Conservation (phyloP, 176 grass and related monocot species). For the Rhynchospora tenuis region DNA sequence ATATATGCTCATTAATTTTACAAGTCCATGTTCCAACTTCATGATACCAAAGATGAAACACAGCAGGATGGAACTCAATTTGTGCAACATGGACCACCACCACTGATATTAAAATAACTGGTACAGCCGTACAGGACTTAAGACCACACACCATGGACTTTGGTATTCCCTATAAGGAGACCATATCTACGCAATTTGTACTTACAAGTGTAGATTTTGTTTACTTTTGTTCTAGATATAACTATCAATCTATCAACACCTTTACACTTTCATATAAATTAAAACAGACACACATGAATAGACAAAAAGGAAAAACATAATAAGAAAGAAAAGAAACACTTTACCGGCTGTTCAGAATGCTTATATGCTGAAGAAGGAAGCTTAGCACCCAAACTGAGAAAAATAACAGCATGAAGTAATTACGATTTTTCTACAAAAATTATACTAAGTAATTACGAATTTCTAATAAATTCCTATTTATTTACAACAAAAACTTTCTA, state of each 20-base stretch:
- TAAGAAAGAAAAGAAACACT: conserved; percentile 8
- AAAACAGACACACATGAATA: background rate
- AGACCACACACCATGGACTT: background rate
- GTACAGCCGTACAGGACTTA: background rate
- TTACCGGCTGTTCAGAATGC: conserved; percentile 21
- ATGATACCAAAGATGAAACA: background rate
- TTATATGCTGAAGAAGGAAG: conserved; percentile 41
- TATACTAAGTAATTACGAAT: background rate
- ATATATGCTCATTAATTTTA: background rate
- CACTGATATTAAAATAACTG: background rate
- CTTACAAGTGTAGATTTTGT: background rate
- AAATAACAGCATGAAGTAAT: background rate
- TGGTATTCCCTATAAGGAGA: background rate
- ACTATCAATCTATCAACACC: background rate
- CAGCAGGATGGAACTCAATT: background rate
- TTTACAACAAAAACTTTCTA: background rate
- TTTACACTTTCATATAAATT: background rate
- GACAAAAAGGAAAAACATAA: background rate
- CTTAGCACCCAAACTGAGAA: conserved; percentile 58
- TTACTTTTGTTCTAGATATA: background rate
- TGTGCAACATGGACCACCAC: too few relatives aligned
- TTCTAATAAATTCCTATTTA: background rate
- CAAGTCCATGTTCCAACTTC: background rate
- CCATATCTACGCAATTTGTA: background rate
- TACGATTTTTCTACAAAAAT: too few relatives aligned